These are phyloP conservation scores for Acanthamoeba culbertsoni DNA, from an alignment of 208 protist genomes.

Conservation along the genomic window DNA sequence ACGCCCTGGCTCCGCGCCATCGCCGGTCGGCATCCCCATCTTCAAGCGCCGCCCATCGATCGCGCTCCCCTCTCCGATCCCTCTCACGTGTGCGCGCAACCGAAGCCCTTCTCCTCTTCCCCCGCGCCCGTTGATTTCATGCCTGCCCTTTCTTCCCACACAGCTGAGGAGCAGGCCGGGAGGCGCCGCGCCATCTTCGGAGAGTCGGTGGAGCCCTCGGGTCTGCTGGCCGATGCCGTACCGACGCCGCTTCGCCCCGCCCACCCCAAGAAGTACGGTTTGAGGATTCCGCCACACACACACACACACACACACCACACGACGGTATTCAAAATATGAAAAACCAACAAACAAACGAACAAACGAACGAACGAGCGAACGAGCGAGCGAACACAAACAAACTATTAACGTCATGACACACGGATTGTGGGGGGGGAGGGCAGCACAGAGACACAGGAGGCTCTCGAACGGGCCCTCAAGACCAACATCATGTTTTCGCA, in stretches of 20 bases:
- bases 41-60: too few species aligned
- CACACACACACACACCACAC: neutral
- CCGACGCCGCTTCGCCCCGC: neutral
- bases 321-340: too few species aligned
- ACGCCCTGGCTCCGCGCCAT: too few species aligned
- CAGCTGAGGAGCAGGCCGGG: neutral
- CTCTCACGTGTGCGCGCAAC: neutral
- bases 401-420: neutral
- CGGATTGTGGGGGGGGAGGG: neutral
- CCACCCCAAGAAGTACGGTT: neutral
- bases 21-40: too few species aligned
- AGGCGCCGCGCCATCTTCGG: neutral
- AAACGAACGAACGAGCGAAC: too few species aligned
- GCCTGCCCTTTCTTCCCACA: neutral
- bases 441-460: slow-evolving; percentile 6
- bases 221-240: neutral
- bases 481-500: slow-evolving; percentile 12
- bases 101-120: neutral
- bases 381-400: too few species aligned
- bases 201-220: neutral
- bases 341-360: too few species aligned
- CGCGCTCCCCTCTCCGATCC: too few species aligned
- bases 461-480: neutral
- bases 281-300: too few species aligned
- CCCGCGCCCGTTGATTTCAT: neutral